These are phyloP conservation scores for Kalmanozyma brasiliensis DNA, from an alignment of 1,284 basidiomycete genomes.

Conservation along the genomic window DNA sequence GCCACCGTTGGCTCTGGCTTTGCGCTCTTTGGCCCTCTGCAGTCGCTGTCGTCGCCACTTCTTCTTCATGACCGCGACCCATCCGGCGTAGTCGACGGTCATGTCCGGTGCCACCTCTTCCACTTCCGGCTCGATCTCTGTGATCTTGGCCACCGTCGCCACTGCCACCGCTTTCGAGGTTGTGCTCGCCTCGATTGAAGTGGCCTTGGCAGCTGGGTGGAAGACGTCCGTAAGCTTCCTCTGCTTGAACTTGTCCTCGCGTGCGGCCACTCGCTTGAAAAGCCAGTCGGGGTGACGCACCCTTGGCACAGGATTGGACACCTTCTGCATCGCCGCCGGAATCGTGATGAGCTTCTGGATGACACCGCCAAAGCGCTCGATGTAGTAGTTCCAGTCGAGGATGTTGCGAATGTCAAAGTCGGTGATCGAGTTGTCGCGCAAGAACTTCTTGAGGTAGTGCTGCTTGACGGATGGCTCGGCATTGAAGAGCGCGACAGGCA, in stretches of 20 bases:
- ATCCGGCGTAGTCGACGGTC: constrained; percentile 77
- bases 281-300: constrained; percentile 98
- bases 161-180: constrained; percentile 11
- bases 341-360: constrained; percentile 99
- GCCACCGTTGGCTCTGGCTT: constrained; percentile 54
- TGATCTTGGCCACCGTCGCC: constrained; percentile 14
- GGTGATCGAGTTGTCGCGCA: constrained; percentile 88
- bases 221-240: constrained; percentile 98
- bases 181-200: constrained; percentile 15
- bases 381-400: constrained; percentile 98
- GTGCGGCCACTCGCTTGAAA: constrained; percentile 85
- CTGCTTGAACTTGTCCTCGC: constrained; percentile 96
- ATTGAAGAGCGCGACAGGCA: constrained; percentile 98
- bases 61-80: constrained; percentile 82
- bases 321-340: constrained; percentile 97
- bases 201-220: constrained; percentile 69
- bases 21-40: constrained; percentile 68
- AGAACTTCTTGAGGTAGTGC: constrained; percentile 92
- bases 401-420: constrained; percentile 94
- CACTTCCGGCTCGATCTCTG: constrained; percentile 36
- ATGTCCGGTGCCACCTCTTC: constrained; percentile 60
- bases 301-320: constrained; percentile 93
- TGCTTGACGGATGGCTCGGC: constrained; percentile 91
- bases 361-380: constrained; percentile 95
- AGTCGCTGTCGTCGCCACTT: constrained; percentile 78